Conservation (phyloP, 805 yeast genomes). For the Kazachstania psychrophila region DNA sequence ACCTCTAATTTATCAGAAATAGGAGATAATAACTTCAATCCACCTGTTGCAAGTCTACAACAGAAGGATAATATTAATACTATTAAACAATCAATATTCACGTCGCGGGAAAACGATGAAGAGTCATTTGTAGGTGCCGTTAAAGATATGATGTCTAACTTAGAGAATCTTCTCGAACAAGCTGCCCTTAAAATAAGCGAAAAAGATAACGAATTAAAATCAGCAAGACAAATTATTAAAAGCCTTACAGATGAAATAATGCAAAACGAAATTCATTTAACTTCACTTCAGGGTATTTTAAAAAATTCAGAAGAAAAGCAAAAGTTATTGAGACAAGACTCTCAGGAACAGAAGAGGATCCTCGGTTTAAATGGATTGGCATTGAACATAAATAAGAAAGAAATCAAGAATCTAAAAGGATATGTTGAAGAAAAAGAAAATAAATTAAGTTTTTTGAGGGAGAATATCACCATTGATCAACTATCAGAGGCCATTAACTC, state of each 20-base stretch:
- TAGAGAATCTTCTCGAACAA: slow-evolving; percentile 1
- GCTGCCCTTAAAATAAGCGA: slow-evolving; percentile 7
- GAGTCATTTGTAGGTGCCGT: background rate
- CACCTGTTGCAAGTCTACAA: too few species aligned
- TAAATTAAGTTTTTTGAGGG: background rate
- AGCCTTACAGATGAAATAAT: slow-evolving; percentile 13
- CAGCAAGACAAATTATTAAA: slow-evolving; percentile 9
- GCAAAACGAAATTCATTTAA: slow-evolving; percentile 13
- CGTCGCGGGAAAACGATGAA: too few species aligned
- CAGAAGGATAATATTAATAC: too few species aligned
- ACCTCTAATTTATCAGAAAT: too few species aligned
- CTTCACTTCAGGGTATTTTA: slow-evolving; percentile 12
- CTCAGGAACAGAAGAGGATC: background rate
- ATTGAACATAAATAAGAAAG: background rate
- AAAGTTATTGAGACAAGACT: slow-evolving; percentile 3
- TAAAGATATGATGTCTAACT: background rate
- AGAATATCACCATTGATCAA: too few species aligned
- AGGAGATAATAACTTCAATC: too few species aligned
- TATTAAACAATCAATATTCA: too few species aligned
- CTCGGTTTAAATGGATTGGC: background rate
- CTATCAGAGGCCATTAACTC: too few species aligned
- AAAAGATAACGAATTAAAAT: slow-evolving; percentile 10
- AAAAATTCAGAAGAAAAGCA: background rate
- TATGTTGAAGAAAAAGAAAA: background rate
- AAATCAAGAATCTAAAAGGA: background rate